These are phyloP conservation scores for Diaporthe sp. DNA, from an alignment of 2,329 filamentous ascomycete species.

Conservation along the genomic window DNA sequence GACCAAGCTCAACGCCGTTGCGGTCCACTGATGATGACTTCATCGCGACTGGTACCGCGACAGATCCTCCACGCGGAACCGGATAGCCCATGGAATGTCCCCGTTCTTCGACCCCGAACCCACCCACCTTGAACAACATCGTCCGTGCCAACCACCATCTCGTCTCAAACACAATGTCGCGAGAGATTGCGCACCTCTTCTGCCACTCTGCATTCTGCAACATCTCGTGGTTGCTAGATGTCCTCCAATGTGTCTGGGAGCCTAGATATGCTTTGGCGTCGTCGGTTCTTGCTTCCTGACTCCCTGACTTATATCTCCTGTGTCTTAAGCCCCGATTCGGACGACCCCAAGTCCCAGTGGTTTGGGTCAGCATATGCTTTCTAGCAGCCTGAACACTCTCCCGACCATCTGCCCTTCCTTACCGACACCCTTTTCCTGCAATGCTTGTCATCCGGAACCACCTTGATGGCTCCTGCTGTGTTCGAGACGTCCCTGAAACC, in stretches of 20 bases:
- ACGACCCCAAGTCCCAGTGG: conserved; percentile 4
- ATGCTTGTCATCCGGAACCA: not conserved
- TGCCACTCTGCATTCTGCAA: not conserved
- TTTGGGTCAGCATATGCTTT: not conserved
- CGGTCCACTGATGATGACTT: not conserved
- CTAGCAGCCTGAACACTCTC: conserved; percentile 1
- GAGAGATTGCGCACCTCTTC: not conserved
- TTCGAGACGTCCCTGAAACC: conserved; percentile 27
- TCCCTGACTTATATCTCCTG: not conserved
- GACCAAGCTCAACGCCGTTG: not conserved
- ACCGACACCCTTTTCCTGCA: no score
- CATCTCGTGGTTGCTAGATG: not conserved
- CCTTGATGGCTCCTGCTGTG: conserved; percentile 7
- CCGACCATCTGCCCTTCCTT: not conserved
- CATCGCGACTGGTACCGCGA: not conserved
- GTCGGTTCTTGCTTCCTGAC: not conserved
- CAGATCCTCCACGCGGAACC: not conserved
- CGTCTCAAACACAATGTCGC: not conserved
- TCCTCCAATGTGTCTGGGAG: not conserved
- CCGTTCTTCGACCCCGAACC: not conserved
- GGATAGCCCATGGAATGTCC: not conserved
- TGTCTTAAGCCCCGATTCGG: conserved; percentile 11
- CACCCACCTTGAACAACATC: not conserved
- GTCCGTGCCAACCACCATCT: conserved; percentile 1
- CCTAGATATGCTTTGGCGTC: not conserved